phyloP scores from a whole-genome alignment of 257 asterid genomes.

The Solanum piurae region DNA sequence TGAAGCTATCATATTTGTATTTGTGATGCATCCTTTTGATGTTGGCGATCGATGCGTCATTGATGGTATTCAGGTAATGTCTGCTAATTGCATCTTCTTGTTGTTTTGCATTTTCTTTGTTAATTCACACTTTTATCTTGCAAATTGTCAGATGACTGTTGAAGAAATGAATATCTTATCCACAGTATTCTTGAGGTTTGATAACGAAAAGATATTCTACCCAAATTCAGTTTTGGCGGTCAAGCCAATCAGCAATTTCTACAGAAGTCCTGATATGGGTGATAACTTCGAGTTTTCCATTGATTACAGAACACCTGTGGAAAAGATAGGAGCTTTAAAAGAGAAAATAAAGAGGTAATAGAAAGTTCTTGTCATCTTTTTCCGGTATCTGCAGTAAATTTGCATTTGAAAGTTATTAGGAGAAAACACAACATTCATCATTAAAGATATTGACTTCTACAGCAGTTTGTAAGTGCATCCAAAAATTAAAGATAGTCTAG shows the following conservation, averaged over 20 bases:
- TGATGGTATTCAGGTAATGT: constrained; percentile 71
- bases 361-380: not conserved
- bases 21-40: constrained; percentile 87
- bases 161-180: constrained; percentile 86
- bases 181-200: constrained; percentile 52
- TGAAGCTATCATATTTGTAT: constrained; percentile 72
- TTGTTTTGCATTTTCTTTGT: not conserved
- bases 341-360: constrained; percentile 56
- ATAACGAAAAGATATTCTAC: constrained; percentile 58
- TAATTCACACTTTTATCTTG: not conserved
- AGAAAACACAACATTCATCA: not conserved
- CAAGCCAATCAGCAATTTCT: constrained; percentile 78
- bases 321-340: constrained; percentile 60
- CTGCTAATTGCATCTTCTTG: not conserved
- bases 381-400: not conserved
- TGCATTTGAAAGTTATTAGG: not conserved
- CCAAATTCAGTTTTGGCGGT: constrained; percentile 77
- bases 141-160: constrained; percentile 51
- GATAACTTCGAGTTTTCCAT: constrained; percentile 63
- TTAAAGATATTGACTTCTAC: not conserved
- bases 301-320: constrained; percentile 64
- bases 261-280: constrained; percentile 91
- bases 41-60: constrained; percentile 84
- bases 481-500: not conserved
- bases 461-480: not conserved